Base-by-base conservation (phyloP, 2,329 filamentous ascomycete genomes). In the Microdochium bolleyi region DNA sequence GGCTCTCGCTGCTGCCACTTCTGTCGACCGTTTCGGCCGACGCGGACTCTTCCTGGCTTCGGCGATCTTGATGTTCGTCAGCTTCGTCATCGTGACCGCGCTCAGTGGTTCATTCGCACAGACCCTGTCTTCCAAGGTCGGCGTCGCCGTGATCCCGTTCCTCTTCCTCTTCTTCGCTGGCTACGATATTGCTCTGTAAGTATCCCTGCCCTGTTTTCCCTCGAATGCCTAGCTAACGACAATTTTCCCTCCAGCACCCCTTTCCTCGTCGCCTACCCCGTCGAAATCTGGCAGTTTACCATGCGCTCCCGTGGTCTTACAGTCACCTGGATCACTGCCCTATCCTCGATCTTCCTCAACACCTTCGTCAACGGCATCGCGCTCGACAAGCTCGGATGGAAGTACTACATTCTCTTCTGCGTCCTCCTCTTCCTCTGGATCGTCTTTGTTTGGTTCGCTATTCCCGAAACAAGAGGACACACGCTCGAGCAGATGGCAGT, bases 271-370 rank as follows among this genome's bases (percentile, higher is more conserved):
- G 63, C 63, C 3, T 71, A 77, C 62, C 69, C 70, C 2, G 69
- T 71, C 51, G 74, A 78, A 56, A 76, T 78, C 55, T 61, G 76
- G 53, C 73, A 74, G 3, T 78, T 72, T 65, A 70, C 69, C 54
- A 70, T 77, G 52, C 73, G 75, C 50, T 72, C 73, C 54, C 75
- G 75, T 64, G 75, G 74, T 44, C 64, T 76, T 51, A 65, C 67
- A 56, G 60, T 58, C 27, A 54, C 53, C 22, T 49, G 52, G 46
- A 51, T 58, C 41, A 24, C 58, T 22, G 48, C 52, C 49, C 56
- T 24, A 51, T 30, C 27, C 27, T 30, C 27, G 27, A 30, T 30
- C 27, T 30, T 53, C 46, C 54, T 56, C 48, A 68, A 66, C 51
- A 62, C 62, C 30, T 72, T 71, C 46, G 70, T 71, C 10, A 76